Conservation (phyloP, 257 asterid species). For the Vinca minor region DNA sequence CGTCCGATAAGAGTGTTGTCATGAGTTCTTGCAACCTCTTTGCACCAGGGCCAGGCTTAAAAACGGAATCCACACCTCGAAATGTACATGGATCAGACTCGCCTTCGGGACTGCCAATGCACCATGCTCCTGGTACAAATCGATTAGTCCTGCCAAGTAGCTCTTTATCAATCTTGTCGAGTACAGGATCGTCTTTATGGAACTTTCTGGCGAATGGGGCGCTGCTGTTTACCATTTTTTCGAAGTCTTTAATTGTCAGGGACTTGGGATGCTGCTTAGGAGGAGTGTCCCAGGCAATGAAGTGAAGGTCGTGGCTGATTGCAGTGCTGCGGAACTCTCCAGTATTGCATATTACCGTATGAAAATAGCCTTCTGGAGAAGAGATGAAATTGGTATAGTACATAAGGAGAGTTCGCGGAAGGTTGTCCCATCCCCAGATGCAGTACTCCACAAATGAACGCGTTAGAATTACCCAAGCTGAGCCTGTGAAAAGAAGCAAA, state of each 20-base stretch:
- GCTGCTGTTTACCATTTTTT: constrained; percentile 81
- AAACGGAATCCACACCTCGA: constrained; percentile 62
- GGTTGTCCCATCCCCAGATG: constrained; percentile 95
- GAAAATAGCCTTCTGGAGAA: constrained; percentile 96
- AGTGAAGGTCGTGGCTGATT: constrained; percentile 83
- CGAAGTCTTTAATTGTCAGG: constrained; percentile 56
- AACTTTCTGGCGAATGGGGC: constrained; percentile 89
- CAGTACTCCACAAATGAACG: constrained; percentile 86
- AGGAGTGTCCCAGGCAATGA: constrained; percentile 95
- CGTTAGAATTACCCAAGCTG: constrained; percentile 91
- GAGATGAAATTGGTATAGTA: constrained; percentile 81
- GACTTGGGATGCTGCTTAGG: constrained; percentile 93
- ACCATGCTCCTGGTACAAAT: constrained; percentile 86
- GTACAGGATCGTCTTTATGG: constrained; percentile 65
- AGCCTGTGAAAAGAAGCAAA: constrained; percentile 44
- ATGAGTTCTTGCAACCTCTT: constrained; percentile 52
- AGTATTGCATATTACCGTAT: constrained; percentile 85
- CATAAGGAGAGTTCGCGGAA: constrained; percentile 90
- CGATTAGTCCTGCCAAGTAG: constrained; percentile 60
- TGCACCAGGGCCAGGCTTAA: constrained; percentile 78
- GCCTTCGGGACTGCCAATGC: constrained; percentile 55
- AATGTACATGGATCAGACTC: constrained; percentile 66
- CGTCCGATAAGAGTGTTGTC: constrained; percentile 49
- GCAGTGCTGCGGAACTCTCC: constrained; percentile 64
- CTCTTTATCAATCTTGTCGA: constrained; percentile 77